Evolutionary conservation across 768 basidiomycete species (phyloP).

Genomic region (Xerocomus brunneocitrinus): DNA sequence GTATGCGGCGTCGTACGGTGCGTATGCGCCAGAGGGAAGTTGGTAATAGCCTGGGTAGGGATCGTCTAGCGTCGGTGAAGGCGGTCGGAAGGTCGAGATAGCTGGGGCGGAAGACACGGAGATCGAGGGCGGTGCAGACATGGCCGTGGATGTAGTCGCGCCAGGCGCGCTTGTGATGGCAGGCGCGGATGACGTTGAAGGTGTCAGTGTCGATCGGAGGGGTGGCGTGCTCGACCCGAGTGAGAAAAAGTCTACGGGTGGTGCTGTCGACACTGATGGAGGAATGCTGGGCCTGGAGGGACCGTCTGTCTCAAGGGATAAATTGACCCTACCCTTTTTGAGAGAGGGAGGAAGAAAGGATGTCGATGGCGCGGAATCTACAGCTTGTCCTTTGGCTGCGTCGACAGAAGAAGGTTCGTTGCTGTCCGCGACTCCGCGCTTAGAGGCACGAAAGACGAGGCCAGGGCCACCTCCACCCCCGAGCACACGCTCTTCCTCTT

Average conservation of each 20-base stretch:
- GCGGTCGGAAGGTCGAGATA: constrained; percentile 63
- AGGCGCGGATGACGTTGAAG: constrained; percentile 1
- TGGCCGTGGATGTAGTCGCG: constrained; percentile 50
- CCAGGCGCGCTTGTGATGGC: constrained; percentile 43
- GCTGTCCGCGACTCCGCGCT: not conserved
- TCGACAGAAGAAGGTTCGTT: not conserved
- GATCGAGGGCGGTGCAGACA: constrained; percentile 45
- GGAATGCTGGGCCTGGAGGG: constrained; percentile 3
- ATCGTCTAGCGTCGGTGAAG: constrained; percentile 69
- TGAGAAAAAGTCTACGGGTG: constrained; percentile 64
- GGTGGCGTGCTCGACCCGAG: constrained; percentile 37
- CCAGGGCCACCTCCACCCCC: constrained; percentile 61
- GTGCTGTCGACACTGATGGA: constrained; percentile 21
- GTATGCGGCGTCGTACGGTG: constrained; percentile 64
- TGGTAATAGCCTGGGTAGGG: constrained; percentile 87
- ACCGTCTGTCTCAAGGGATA: constrained; percentile 44
- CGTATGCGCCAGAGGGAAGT: constrained; percentile 77
- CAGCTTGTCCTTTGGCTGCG: not conserved
- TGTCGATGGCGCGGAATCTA: constrained; percentile 26
- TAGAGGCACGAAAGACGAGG: constrained; percentile 50
- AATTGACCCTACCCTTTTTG: constrained; percentile 54
- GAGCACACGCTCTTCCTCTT: constrained; percentile 47
- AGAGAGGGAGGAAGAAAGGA: constrained; percentile 59
- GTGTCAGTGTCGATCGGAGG: constrained; percentile 3
- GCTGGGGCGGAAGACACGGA: constrained; percentile 62